phyloP scores from a whole-genome alignment of 495 filamentous ascomycete genomes.

The Hypoxylon intermedium region DNA sequence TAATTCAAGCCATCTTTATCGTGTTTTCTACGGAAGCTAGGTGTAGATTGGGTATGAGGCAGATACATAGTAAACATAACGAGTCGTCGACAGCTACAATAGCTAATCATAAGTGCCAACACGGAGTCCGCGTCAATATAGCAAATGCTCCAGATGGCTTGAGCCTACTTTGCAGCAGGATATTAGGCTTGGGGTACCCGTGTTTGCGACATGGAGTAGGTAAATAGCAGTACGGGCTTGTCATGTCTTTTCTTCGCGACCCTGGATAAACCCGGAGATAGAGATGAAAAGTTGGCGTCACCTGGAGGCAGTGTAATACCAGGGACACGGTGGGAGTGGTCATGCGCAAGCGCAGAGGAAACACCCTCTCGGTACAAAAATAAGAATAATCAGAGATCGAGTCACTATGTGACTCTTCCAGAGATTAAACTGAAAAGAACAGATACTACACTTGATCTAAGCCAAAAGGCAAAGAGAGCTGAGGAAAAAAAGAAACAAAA shows the following conservation, averaged over 20 bases:
- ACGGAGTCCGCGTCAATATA: too few species aligned
- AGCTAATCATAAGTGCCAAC: too few species aligned
- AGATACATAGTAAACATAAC: too few species aligned
- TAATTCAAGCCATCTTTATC: too few species aligned
- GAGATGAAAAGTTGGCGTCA: conserved; percentile 70
- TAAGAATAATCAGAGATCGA: conserved; percentile 75
- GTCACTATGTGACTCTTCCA: conserved; percentile 61
- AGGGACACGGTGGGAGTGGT: conserved; percentile 70
- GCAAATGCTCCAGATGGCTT: too few species aligned
- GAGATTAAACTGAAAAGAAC: conserved; percentile 91
- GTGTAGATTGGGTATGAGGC: too few species aligned
- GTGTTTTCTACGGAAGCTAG: too few species aligned
- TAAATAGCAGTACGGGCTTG: too few species aligned
- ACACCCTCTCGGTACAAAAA: conserved; percentile 62
- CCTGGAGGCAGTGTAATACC: conserved; percentile 80
- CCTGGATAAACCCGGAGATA: conserved; percentile 55
- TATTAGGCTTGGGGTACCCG: too few species aligned
- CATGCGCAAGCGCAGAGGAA: conserved; percentile 81
- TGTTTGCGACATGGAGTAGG: too few species aligned
- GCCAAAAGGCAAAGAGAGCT: conserved; percentile 59
- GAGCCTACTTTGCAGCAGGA: too few species aligned
- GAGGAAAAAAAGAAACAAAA: conserved; percentile 37
- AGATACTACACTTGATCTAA: conserved; percentile 96
- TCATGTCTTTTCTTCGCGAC: conserved; percentile 62
- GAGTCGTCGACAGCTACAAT: too few species aligned